These are phyloP conservation scores for Psophocarpus tetragonolobus DNA, from an alignment of 306 rosid genomes.

Conservation along the genomic window DNA sequence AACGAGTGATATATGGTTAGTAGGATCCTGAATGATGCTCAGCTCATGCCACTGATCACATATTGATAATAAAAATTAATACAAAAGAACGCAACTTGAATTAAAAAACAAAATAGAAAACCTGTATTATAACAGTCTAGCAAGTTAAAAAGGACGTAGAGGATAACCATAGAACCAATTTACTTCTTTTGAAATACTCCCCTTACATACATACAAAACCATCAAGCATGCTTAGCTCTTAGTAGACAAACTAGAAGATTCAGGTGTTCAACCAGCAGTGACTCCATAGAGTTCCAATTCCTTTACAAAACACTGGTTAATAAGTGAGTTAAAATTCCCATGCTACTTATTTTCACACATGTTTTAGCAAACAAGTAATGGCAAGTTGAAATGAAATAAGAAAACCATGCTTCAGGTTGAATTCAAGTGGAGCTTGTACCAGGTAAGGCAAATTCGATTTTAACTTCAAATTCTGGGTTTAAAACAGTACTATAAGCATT, in stretches of 20 bases:
- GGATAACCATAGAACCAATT: conserved; percentile 4
- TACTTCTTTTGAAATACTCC: not conserved
- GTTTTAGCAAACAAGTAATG: conserved; percentile 28
- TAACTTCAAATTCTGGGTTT: conserved; percentile 35
- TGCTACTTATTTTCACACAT: not conserved
- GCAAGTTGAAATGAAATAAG: conserved; percentile 17
- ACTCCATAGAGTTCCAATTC: conserved; percentile 21
- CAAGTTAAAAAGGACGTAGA: not conserved
- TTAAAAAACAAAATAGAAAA: conserved; percentile 22
- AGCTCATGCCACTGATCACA: not conserved
- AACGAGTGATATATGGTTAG: conserved; percentile 33
- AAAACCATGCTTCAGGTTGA: conserved; percentile 11
- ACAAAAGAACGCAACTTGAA: conserved; percentile 1
- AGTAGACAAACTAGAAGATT: not conserved
- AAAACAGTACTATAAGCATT: not conserved
- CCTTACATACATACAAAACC: not conserved
- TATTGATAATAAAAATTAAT: not conserved
- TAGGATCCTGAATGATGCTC: not conserved
- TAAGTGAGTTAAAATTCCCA: conserved; percentile 2
- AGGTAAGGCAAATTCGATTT: conserved; percentile 13
- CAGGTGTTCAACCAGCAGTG: conserved; percentile 20
- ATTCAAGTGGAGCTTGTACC: conserved; percentile 17
- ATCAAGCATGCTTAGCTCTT: conserved; percentile 21
- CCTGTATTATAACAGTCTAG: not conserved
- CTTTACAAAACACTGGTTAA: not conserved